Evolutionary conservation across 805 yeast genomes (phyloP).

Genomic region (Yarrowia osloensis): DNA sequence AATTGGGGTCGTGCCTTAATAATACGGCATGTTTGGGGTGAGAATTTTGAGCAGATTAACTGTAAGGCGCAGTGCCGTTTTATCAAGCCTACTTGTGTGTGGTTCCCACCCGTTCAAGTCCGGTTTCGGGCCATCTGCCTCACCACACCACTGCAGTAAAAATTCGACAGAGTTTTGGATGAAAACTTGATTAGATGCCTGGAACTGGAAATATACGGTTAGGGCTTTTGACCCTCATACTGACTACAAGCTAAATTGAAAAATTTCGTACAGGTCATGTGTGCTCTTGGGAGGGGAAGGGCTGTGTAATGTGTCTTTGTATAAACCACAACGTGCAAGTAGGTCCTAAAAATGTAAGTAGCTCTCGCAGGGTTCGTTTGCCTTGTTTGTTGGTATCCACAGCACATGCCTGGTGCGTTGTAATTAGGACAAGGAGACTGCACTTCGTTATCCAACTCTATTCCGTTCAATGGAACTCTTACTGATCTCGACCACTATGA

Average conservation of each 20-base stretch:
- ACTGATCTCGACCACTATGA: not conserved
- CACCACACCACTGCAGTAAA: slow-evolving; percentile 6
- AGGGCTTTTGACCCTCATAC: not conserved
- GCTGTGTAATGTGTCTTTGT: not conserved
- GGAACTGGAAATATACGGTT: slow-evolving; percentile 3
- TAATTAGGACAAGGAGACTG: not conserved
- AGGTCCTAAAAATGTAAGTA: not conserved
- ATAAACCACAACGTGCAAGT: too few relatives aligned
- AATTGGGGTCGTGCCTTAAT: not conserved
- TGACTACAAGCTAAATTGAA: not conserved
- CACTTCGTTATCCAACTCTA: slow-evolving; percentile 12
- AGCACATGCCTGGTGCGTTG: not conserved
- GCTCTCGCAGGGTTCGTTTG: not conserved
- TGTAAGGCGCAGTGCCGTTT: not conserved
- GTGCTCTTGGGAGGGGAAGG: not conserved
- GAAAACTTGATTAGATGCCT: slow-evolving; percentile 9
- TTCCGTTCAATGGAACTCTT: not conserved
- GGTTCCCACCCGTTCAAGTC: not conserved
- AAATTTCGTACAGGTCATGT: not conserved
- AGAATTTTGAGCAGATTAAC: not conserved
- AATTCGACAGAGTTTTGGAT: not conserved
- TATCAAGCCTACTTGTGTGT: not conserved
- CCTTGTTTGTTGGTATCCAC: not conserved
- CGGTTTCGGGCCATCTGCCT: not conserved
- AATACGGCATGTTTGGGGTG: too few relatives aligned